These are phyloP conservation scores for Carallia brachiata DNA, from an alignment of 345 rosid species.

Conservation along the genomic window DNA sequence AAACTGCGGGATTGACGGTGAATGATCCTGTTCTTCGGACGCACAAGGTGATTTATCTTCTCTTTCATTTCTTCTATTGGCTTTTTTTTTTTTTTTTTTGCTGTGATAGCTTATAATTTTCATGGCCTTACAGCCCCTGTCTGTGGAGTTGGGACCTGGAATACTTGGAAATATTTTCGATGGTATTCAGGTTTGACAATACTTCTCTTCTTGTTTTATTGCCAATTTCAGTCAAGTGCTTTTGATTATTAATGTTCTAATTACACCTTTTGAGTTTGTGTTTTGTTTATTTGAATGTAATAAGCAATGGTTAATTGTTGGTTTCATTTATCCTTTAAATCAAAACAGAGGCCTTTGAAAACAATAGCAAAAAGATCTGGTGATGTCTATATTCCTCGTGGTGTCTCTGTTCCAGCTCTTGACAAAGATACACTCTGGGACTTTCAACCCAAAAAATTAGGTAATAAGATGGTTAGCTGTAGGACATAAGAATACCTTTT, in stretches of 20 bases:
- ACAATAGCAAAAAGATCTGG: constrained; percentile 92
- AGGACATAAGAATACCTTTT: too few relatives aligned
- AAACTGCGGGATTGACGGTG: constrained; percentile 93
- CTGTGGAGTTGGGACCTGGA: constrained; percentile 99
- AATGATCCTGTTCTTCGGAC: constrained; percentile 96
- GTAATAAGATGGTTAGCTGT: constrained; percentile 32
- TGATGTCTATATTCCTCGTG: constrained; percentile 99
- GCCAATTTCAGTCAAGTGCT: background rate
- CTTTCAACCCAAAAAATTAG: constrained; percentile 86
- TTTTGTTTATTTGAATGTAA: background rate
- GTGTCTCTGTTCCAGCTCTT: constrained; percentile 96
- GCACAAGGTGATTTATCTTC: constrained; percentile 55
- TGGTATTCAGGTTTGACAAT: constrained; percentile 85
- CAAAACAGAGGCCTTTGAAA: constrained; percentile 87
- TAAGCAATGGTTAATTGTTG: constrained; percentile 5
- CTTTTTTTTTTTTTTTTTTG: background rate
- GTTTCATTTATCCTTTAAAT: background rate
- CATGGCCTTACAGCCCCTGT: constrained; percentile 77
- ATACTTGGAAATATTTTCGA: constrained; percentile 97
- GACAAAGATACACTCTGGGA: constrained; percentile 97
- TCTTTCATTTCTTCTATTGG: background rate
- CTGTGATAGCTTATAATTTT: constrained; percentile 17
- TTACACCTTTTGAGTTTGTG: constrained; percentile 4
- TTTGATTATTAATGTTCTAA: background rate
- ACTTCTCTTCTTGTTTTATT: background rate